Evolutionary conservation across 306 rosid species (phyloP).

Genomic region (Casuarina cunninghamiana): DNA sequence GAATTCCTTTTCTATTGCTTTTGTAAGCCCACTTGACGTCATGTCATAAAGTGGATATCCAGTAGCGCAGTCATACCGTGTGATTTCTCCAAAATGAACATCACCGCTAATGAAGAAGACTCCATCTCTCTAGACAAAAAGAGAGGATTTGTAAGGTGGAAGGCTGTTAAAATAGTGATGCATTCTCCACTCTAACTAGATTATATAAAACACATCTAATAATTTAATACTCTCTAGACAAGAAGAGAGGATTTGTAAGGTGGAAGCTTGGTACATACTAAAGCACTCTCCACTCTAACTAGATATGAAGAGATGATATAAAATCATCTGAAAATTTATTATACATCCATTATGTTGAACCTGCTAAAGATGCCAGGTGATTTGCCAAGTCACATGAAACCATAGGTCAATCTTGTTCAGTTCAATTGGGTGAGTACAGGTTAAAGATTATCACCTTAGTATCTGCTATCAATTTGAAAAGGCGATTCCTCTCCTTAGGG

Average conservation of each 20-base stretch:
- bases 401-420: neutral
- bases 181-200: neutral
- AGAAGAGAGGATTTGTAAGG: constrained; percentile 23
- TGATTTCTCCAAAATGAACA: constrained; percentile 87
- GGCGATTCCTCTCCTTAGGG: constrained; percentile 74
- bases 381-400: constrained; percentile 8
- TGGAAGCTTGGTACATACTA: neutral
- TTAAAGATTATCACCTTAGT: constrained; percentile 54
- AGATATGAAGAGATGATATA: neutral
- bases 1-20: constrained; percentile 60
- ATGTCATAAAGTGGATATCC: constrained; percentile 74
- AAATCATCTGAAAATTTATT: constrained; percentile 23
- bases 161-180: neutral
- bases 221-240: constrained; percentile 45
- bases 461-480: constrained; percentile 66
- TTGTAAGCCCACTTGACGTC: constrained; percentile 83
- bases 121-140: constrained; percentile 60
- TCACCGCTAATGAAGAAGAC: constrained; percentile 80
- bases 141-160: constrained; percentile 17
- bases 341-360: neutral
- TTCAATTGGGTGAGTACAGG: constrained; percentile 1
- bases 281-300: neutral
- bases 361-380: neutral
- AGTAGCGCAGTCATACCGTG: constrained; percentile 72
- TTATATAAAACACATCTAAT: too few relatives aligned